Evolutionary conservation across 352 stramenopile species (phyloP), one percentile per base, ranked within the genome.

Genomic region (Pythium sukuiense): DNA sequence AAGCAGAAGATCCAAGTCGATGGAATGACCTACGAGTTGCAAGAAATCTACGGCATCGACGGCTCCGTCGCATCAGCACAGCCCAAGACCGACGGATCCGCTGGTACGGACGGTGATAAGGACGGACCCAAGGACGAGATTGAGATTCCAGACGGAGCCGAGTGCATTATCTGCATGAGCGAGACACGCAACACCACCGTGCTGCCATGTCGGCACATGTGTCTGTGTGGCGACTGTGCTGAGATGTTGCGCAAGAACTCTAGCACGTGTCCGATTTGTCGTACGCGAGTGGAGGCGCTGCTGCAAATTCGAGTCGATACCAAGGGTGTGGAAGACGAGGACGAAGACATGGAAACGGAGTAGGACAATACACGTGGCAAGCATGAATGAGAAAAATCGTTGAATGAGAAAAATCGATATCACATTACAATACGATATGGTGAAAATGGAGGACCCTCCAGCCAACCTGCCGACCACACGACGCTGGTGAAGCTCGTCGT

Each of bases 21-120:
- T 20, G 83, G 81, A 2, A 55, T 92, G 61, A 92, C 85, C 7
- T 95, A 95, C 71, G 85, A 95, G 65, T 72, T 95, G 24, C 87
- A 94, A 71, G 87, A 95, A 70, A 93, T 95, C 58, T 95, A 95
- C 61, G 87, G 87, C 33, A 93, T 95, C 53, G 84, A 94, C 58
- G 87, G 83, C 16, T 79, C 80, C 6, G 71, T 92, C 32, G 63
- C 63, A 0, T 74, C 83, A 16, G 80, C 83, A 0, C 74, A 80
- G 27, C 77, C 75, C 29, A 65, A 71, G 18, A 68, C 79, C 27
- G 59, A 70, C 2, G 65, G 37, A 26, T 30, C 39, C 6, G 49
- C 56, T 3, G 33, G 27, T 1, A 35, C 37, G 11, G 53, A 55
- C 1, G 67, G 50, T 3, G 67, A 56, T 32, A 77, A 52, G 30